Conservation (phyloP, 805 yeast species). For the Teunomyces kruisii region DNA sequence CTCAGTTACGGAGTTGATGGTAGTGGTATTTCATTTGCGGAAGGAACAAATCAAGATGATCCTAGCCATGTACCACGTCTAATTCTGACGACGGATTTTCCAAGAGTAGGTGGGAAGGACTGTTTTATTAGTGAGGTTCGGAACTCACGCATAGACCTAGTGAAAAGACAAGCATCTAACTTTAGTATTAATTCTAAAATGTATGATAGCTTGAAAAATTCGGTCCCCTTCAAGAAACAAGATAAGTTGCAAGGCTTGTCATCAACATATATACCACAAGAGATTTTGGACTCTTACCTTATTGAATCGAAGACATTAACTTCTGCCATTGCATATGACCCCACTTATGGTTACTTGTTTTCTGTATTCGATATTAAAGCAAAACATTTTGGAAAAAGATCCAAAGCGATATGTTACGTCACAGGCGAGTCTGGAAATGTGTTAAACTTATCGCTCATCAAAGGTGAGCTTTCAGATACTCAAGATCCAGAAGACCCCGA, state of each 20-base stretch:
- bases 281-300: conserved; percentile 18
- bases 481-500: not conserved
- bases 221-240: not conserved
- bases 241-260: conserved; percentile 2
- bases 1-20: conserved; percentile 18
- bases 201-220: conserved; percentile 10
- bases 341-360: conserved; percentile 30
- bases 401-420: conserved; percentile 23
- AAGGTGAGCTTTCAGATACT: not conserved
- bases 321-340: conserved; percentile 32
- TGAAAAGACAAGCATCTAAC: not conserved
- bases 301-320: conserved; percentile 25
- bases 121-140: conserved; percentile 6
- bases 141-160: not conserved
- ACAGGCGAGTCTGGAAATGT: conserved; percentile 32
- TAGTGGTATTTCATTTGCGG: conserved; percentile 6
- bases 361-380: conserved; percentile 15
- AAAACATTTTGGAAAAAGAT: conserved; percentile 4
- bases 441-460: conserved; percentile 22
- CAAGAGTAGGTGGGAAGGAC: not conserved
- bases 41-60: not conserved
- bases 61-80: not conserved
- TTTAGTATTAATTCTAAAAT: conserved; percentile 11
- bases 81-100: conserved; percentile 4
- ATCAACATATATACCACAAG: conserved; percentile 21